Percentiles rank a stretch among this genome's conserved stretches.
phyloP scores from a whole-genome alignment of 116 monocot species.

The Trichopus zeylanicus region DNA sequence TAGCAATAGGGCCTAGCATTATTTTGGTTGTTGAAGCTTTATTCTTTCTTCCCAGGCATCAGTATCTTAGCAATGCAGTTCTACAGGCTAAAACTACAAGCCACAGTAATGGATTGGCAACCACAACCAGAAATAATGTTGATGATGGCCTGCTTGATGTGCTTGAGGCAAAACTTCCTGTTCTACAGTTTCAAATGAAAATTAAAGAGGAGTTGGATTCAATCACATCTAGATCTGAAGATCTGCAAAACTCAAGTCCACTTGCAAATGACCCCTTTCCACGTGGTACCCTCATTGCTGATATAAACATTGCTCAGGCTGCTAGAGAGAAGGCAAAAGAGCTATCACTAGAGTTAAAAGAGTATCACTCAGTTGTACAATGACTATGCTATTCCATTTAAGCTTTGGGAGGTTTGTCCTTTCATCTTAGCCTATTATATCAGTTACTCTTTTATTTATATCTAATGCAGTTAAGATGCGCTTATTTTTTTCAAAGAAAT shows the following conservation, averaged over 20 bases:
- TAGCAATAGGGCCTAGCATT: background rate
- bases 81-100: conserved; percentile 86
- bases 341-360: conserved; percentile 71
- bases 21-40: background rate
- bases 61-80: conserved; percentile 91
- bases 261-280: conserved; percentile 36
- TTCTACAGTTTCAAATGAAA: conserved; percentile 89
- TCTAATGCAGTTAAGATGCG: background rate
- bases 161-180: conserved; percentile 89
- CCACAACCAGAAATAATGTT: conserved; percentile 25
- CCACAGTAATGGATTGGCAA: conserved; percentile 12
- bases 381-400: conserved; percentile 93
- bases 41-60: conserved; percentile 49
- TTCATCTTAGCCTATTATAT: background rate
- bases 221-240: conserved; percentile 44
- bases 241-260: conserved; percentile 15
- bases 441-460: background rate
- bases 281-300: conserved; percentile 21
- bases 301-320: conserved; percentile 29
- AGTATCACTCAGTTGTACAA: conserved; percentile 97
- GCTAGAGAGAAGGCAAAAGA: conserved; percentile 77
- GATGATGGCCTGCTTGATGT: conserved; percentile 79
- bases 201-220: conserved; percentile 73
- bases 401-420: conserved; percentile 87
- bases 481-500: too few species aligned